Percentiles rank a stretch among this genome's conserved stretches.
These are phyloP conservation scores for Vicia sativa DNA, from an alignment of 306 rosid genomes.

Conservation along the genomic window DNA sequence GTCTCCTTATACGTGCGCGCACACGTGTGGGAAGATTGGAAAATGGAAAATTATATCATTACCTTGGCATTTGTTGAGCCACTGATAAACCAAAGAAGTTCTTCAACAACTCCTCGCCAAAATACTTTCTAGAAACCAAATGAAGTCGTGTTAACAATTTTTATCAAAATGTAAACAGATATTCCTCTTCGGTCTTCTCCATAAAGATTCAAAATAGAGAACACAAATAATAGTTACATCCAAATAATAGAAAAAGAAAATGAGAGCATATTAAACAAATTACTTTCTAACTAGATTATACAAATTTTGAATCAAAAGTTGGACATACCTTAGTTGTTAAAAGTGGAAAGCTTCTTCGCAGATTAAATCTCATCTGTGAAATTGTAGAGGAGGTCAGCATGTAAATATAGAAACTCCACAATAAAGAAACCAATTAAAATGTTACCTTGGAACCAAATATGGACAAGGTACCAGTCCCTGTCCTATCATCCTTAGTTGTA, in stretches of 20 bases:
- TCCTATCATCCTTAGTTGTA: conserved; percentile 80
- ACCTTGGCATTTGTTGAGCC: conserved; percentile 99
- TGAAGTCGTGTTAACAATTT: conserved; percentile 45
- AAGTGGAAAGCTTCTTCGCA: conserved; percentile 86
- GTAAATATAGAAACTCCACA: conserved; percentile 34
- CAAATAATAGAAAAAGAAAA: conserved; percentile 23
- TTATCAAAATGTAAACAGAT: conserved; percentile 20
- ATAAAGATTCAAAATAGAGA: conserved; percentile 17
- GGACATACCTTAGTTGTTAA: conserved; percentile 87
- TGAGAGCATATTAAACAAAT: conserved; percentile 15
- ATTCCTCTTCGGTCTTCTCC: conserved; percentile 30
- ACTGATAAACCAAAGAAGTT: conserved; percentile 97
- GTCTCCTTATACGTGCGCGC: neutral
- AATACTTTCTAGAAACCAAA: conserved; percentile 81
- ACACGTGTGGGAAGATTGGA: neutral
- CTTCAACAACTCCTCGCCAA: conserved; percentile 99
- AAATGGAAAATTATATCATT: conserved; percentile 31
- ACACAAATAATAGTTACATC: conserved; percentile 16
- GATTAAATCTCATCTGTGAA: conserved; percentile 83
- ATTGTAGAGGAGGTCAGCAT: conserved; percentile 35
- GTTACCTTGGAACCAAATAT: conserved; percentile 93
- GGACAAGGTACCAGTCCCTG: conserved; percentile 96
- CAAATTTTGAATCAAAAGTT: conserved; percentile 29
- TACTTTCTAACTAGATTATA: conserved; percentile 14
- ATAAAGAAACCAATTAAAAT: conserved; percentile 26